A percentile compares a stretch with the other conserved stretches of the same genome.
phyloP scores from a whole-genome alignment of 148 eudicot genomes.

The Rhododendron ferrugineum region DNA sequence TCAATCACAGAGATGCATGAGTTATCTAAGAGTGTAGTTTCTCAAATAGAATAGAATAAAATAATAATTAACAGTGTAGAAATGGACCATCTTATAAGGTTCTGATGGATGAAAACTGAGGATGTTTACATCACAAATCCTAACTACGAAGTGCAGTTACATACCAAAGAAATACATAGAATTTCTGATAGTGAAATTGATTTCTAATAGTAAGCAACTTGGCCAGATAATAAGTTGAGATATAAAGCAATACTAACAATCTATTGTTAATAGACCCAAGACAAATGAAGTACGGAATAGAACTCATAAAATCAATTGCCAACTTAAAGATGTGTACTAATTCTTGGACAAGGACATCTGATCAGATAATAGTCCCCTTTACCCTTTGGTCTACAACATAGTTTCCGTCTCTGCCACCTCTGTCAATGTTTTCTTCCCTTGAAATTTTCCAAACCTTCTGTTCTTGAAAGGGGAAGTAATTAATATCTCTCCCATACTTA shows the following conservation, averaged over 20 bases:
- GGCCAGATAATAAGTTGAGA: not conserved
- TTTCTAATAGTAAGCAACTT: not conserved
- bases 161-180: not conserved
- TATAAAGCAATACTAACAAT: not conserved
- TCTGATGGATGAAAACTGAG: not conserved
- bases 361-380: not conserved
- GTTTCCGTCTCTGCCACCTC: not conserved
- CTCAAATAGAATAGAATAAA: no score
- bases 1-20: not conserved
- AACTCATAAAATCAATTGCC: not conserved
- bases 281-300: not conserved
- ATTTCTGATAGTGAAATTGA: not conserved
- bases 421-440: not conserved
- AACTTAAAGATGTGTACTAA: not conserved
- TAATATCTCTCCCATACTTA: not conserved
- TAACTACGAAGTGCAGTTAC: not conserved
- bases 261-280: not conserved
- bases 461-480: not conserved
- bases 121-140: not conserved
- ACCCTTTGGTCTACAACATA: not conserved
- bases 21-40: not conserved
- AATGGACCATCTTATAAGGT: not conserved
- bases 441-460: not conserved
- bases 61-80: not conserved
- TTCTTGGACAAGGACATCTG: not conserved